Conservation (phyloP, 1,284 basidiomycete genomes). For the Rhodotorula sp. region DNA sequence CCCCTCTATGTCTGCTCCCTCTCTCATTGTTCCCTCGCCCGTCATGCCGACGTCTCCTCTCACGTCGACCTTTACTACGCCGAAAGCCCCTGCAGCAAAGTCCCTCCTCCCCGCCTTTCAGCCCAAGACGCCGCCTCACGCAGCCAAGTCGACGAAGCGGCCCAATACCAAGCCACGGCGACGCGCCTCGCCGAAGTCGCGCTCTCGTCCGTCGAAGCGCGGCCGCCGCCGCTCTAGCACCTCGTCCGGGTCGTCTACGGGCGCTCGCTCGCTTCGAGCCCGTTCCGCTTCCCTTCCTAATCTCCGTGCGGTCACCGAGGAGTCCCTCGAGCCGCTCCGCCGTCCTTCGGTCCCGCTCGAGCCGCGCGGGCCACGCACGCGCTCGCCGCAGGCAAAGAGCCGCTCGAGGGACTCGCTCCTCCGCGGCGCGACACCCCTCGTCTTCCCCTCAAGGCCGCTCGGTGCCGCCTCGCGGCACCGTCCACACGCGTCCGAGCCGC, state of each 20-base stretch:
- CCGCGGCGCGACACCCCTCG: background rate
- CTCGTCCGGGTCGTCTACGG: background rate
- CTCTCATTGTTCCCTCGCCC: background rate
- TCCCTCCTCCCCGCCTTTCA: background rate
- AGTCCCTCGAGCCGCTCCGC: background rate
- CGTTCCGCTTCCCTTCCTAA: constrained; percentile 2
- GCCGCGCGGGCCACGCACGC: constrained; percentile 3
- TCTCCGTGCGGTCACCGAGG: background rate
- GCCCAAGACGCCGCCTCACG: background rate
- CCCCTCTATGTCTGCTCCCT: background rate
- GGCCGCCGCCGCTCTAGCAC: background rate
- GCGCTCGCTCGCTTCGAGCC: background rate
- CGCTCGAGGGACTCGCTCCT: background rate
- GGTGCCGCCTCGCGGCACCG: background rate
- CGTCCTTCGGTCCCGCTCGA: constrained; percentile 2
- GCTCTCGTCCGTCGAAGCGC: too few relatives aligned
- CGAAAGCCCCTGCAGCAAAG: background rate
- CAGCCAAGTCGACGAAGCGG: background rate
- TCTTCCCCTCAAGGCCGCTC: background rate
- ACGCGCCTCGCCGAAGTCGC: too few relatives aligned
- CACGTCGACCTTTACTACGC: background rate
- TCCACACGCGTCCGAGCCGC: background rate
- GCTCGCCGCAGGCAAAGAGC: background rate
- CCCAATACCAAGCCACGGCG: too few relatives aligned
- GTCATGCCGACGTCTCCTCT: constrained; percentile 20